Evolutionary conservation across 805 yeast genomes (phyloP), one percentile per base, ranked within the genome.

Genomic region (Phaffomyces thermotolerans): DNA sequence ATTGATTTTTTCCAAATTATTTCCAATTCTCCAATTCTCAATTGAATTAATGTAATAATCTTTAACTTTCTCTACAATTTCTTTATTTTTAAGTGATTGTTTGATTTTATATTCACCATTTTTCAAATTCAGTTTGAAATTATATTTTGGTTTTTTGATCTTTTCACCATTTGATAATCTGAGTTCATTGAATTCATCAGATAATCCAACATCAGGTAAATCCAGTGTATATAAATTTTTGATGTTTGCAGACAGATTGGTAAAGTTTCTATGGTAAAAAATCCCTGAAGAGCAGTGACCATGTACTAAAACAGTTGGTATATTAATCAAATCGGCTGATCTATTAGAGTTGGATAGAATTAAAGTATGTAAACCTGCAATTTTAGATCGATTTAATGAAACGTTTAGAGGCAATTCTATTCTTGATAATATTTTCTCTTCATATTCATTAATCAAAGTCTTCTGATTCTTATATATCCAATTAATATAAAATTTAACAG

Each of bases 221-320:
- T 85, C 95, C 20, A 85, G 67, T 0, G 87, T 80, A 58, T 81
- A 88, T 30, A 85, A 55, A 36, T 73, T 81, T 2, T 78, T 76
- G 9, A 81, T 64, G 6, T 66, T 47, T 40, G 47, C 56, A 4
- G 75, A 58, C 39, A 83, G 60, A 0, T 62, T 68, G 37, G 73
- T 75, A 50, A 86, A 76, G 57, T 86, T 91, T 48, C 82, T 76
- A 55, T 81, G 75, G 53, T 79, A 91, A 43, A 88, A 79, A 23
- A 95, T 91, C 13, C 89, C 74, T 1, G 95, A 86, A 0, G 98
- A 95, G 2, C 95, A 96, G 58, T 88, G 89, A 0, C 99, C 99
- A 62, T 91, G 99, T 5, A 93, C 65, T 48, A 91, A 62, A 3
- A 93, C 49, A 4, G 71, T 60, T 3, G 74, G 73, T 2, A 61